Base-by-base conservation (phyloP, 305 asterid species). In the Fraxinus sp. region DNA sequence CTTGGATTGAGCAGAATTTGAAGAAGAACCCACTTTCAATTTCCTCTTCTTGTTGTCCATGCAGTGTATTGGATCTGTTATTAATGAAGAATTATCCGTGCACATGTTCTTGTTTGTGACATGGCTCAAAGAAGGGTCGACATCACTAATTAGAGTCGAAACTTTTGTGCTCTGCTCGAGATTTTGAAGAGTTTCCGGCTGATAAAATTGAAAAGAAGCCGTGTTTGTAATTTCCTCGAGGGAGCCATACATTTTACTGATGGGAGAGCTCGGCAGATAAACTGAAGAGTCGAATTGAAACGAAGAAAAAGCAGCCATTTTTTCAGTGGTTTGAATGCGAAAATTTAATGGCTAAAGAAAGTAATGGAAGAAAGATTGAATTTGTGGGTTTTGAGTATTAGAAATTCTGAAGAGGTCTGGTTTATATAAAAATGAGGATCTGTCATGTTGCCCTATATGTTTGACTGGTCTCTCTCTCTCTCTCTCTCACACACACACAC, bases 281-380 rank as follows among this genome's bases (percentile, higher is more conserved):
- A 83, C 30, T 76, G 81, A 37, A 46, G 87, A 72, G 68, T 86
- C 85, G n/a, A 77, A 77, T 52, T 85, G 84, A 84, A 83, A 79
- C 5, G 93, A 81, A 20, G 83, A 83, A 84, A 90, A 92, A 74
- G 92, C 90, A 89, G 94, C 91, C 95, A 93, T 91, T 70, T 62
- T 41, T 77, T 49, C 52, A 72, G 52, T 62, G 74, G 74, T 78
- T 83, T 83, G 82, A 82, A 37, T 49, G 49, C 35, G 24, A 18
- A 57, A 41, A 59, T 28, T 80, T 24, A 71, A n/a, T 82, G 82
- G 28, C 75, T 75, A 6, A 37, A 76, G 90, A 86, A 79, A 87
- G 89, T 81, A 91, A 86, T 86, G 86, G 87, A 81, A 81, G 88
- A 85, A 88, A 83, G 85, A 84, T 59, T 26, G 64, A 72, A 18